Evolutionary conservation across 2,329 filamentous ascomycete species (phyloP).

Genomic region (Fusarium miscanthi): DNA sequence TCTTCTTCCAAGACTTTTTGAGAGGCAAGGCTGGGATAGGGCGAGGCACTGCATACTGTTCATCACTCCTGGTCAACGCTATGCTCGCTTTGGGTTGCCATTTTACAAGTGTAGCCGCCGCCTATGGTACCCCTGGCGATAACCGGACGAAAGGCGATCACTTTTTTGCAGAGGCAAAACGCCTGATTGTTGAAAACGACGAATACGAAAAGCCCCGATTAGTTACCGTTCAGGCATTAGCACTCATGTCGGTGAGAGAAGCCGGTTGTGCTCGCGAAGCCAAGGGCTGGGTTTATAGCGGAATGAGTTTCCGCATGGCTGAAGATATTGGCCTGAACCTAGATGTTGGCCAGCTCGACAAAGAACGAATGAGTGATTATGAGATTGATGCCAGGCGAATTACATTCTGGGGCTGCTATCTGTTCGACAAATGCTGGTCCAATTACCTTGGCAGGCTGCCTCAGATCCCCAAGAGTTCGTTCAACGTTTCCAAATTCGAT

Average conservation of each 20-base stretch:
- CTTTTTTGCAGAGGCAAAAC: conserved; percentile 94
- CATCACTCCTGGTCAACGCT: conserved; percentile 88
- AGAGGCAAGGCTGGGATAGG: conserved; percentile 70
- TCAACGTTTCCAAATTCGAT: conserved; percentile 88
- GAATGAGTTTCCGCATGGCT: conserved; percentile 98
- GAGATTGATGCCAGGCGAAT: conserved; percentile 90
- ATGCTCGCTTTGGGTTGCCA: conserved; percentile 95
- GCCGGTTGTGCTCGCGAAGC: conserved; percentile 94
- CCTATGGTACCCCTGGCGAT: conserved; percentile 77
- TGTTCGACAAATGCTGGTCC: conserved; percentile 99
- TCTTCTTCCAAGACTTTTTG: conserved; percentile 89
- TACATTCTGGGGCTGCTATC: conserved; percentile 97
- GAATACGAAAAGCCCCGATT: conserved; percentile 91
- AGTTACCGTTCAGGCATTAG: conserved; percentile 91
- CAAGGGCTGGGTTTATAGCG: conserved; percentile 97
- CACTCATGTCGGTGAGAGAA: conserved; percentile 95
- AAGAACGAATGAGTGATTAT: conserved; percentile 74
- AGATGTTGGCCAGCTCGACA: conserved; percentile 75
- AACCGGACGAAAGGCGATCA: conserved; percentile 91
- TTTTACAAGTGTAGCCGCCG: conserved; percentile 82
- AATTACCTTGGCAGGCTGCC: conserved; percentile 95
- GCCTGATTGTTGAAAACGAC: conserved; percentile 88
- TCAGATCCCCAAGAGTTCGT: conserved; percentile 81
- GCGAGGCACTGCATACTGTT: conserved; percentile 80
- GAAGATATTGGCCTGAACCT: conserved; percentile 93